These are phyloP conservation scores for Mesembryanthemum crystallinum DNA, from an alignment of 148 eudicot genomes.

Conservation along the genomic window DNA sequence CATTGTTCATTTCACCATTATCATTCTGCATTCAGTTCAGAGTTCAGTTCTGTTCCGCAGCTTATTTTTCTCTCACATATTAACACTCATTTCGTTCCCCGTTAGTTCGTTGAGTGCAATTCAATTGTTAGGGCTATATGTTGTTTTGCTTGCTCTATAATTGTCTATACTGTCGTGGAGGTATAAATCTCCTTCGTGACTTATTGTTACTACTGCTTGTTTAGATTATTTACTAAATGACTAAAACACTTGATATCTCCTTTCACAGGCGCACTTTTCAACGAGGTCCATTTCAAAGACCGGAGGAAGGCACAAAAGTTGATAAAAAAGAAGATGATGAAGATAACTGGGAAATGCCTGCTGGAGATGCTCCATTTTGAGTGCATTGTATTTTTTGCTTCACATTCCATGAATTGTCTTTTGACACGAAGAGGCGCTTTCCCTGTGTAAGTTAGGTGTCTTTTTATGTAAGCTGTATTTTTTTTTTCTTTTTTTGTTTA, in stretches of 20 bases:
- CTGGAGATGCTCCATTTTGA: constrained; percentile 47
- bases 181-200: neutral
- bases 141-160: neutral
- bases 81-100: too few relatives aligned
- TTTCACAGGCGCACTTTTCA: constrained; percentile 42
- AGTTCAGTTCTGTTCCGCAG: too few relatives aligned
- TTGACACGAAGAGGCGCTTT: constrained; percentile 15
- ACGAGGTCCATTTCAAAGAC: constrained; percentile 33
- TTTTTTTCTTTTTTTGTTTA: neutral
- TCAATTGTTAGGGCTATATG: too few relatives aligned
- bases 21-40: too few relatives aligned
- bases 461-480: constrained; percentile 14
- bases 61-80: too few relatives aligned
- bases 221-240: neutral
- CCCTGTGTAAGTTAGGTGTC: constrained; percentile 23
- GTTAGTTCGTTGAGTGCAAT: too few relatives aligned
- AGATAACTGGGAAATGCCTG: constrained; percentile 80
- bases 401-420: constrained; percentile 17
- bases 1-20: too few relatives aligned
- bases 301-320: constrained; percentile 36
- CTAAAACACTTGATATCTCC: neutral
- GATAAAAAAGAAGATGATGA: constrained; percentile 51
- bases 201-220: neutral
- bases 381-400: neutral
- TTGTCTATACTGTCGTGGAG: neutral